A percentile compares a stretch with the other conserved stretches of the same genome.
phyloP scores from a whole-genome alignment of 768 basidiomycete genomes.

The Lactarius trivialis region DNA sequence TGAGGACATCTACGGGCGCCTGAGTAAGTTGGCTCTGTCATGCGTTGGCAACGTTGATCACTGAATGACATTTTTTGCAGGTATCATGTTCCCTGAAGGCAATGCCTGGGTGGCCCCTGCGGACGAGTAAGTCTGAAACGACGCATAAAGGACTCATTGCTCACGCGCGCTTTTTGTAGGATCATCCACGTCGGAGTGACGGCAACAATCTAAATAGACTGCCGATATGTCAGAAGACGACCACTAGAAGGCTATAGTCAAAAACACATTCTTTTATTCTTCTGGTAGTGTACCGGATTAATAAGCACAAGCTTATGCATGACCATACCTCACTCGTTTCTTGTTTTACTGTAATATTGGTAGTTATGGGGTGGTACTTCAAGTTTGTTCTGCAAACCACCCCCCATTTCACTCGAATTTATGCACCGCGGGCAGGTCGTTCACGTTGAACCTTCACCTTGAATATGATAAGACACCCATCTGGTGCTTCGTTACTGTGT shows the following conservation, averaged over 20 bases:
- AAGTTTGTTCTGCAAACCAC: no score
- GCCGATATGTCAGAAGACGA: not conserved
- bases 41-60: not conserved
- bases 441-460: no score
- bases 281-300: not conserved
- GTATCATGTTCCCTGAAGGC: slow-evolving; percentile 57
- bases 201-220: slow-evolving; percentile 6
- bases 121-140: slow-evolving; percentile 39
- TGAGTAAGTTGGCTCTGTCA: slow-evolving; percentile 34
- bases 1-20: slow-evolving; percentile 53
- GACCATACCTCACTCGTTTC: no score
- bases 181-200: slow-evolving; percentile 18
- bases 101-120: slow-evolving; percentile 49
- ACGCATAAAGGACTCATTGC: not conserved
- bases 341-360: no score
- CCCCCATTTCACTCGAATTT: no score
- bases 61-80: slow-evolving; percentile 26
- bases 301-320: not conserved
- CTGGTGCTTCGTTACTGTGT: no score
- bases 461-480: no score
- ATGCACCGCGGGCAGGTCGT: no score
- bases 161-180: not conserved
- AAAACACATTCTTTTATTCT: not conserved
- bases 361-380: no score
- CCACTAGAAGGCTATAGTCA: no score